Conservation (phyloP, 2,329 filamentous ascomycete species). For the Sordariomycetes sp. region DNA sequence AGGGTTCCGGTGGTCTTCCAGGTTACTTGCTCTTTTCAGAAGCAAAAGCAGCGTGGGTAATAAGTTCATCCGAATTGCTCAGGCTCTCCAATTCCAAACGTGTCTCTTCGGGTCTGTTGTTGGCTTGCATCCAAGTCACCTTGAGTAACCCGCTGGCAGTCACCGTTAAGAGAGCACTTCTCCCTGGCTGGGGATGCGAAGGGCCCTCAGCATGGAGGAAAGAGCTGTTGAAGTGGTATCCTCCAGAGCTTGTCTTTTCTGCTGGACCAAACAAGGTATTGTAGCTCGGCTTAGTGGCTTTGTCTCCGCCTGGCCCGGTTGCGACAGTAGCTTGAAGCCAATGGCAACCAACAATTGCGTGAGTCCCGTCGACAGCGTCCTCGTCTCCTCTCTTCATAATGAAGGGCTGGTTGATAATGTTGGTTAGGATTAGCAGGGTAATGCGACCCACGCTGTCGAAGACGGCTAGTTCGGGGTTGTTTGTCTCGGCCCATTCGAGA, state of each 20-base stretch:
- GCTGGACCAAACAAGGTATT: conserved; percentile 51
- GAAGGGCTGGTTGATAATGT: conserved; percentile 64
- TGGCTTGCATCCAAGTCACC: conserved; percentile 69
- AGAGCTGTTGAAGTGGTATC: conserved; percentile 63
- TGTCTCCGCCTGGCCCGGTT: neutral
- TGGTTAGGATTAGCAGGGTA: conserved; percentile 61
- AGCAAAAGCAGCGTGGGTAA: conserved; percentile 70
- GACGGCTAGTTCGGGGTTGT: conserved; percentile 71
- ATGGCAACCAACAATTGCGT: conserved; percentile 72
- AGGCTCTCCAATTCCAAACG: conserved; percentile 67
- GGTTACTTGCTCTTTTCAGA: conserved; percentile 58
- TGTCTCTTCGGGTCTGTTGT: conserved; percentile 61
- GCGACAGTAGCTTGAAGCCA: conserved; percentile 55
- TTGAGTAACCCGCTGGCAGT: conserved; percentile 66
- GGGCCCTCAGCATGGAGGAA: conserved; percentile 60
- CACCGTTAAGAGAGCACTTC: conserved; percentile 68
- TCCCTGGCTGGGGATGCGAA: conserved; percentile 60
- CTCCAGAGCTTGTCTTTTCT: conserved; percentile 42
- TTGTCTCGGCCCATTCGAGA: conserved; percentile 67
- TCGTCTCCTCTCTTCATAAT: conserved; percentile 50
- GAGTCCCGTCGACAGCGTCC: conserved; percentile 63
- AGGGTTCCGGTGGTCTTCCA: neutral
- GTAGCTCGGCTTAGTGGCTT: conserved; percentile 22
- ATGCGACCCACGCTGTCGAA: conserved; percentile 74
- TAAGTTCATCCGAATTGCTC: conserved; percentile 61